Conservation (phyloP, 768 basidiomycete genomes). For the Ephemerocybe angulata region DNA sequence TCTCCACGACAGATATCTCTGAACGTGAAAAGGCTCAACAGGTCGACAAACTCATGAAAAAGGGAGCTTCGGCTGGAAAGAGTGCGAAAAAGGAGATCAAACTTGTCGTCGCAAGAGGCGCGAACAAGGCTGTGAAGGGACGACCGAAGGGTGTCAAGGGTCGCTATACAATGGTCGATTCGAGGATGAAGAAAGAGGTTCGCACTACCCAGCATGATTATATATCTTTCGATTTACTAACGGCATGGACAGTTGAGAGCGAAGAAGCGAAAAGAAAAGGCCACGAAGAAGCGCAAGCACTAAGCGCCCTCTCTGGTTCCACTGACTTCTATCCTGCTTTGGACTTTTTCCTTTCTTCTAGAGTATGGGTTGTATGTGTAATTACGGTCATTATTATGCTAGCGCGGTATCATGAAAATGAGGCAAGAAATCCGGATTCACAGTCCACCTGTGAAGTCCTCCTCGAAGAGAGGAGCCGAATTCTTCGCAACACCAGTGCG, state of each 20-base stretch:
- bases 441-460: neutral
- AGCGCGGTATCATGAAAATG: neutral
- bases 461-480: neutral
- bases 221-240: neutral
- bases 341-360: neutral
- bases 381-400: neutral
- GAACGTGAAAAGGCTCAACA: slow-evolving; percentile 93
- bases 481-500: neutral
- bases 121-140: slow-evolving; percentile 85
- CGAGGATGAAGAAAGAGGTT: slow-evolving; percentile 92
- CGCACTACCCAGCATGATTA: slow-evolving; percentile 15
- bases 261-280: slow-evolving; percentile 75
- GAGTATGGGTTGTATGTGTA: neutral
- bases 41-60: slow-evolving; percentile 88
- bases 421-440: neutral
- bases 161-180: slow-evolving; percentile 90
- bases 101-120: slow-evolving; percentile 88
- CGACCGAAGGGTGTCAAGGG: slow-evolving; percentile 96
- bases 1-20: slow-evolving; percentile 83
- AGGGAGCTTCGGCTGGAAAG: slow-evolving; percentile 63
- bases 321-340: neutral
- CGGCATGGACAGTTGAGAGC: slow-evolving; percentile 61
- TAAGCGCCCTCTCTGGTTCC: neutral
- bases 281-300: slow-evolving; percentile 53
- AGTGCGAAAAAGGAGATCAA: slow-evolving; percentile 74